Base-by-base conservation (phyloP, 2,329 filamentous ascomycete genomes). In the Verticillium longisporum region DNA sequence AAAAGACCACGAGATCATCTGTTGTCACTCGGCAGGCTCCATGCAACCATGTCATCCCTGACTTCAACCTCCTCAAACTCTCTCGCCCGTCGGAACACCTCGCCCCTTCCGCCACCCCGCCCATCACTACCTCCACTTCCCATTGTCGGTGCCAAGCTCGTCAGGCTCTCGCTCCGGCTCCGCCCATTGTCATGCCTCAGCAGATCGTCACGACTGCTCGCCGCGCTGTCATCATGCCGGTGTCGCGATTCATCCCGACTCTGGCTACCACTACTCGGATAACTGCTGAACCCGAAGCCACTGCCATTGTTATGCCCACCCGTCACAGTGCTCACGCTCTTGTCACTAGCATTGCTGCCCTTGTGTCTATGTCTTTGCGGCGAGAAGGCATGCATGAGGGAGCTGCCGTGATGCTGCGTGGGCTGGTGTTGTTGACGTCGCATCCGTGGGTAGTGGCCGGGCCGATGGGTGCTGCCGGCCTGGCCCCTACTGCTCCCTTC, bases 1-100 rank as follows among this genome's bases (percentile, higher is more conserved):
- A 55, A 21, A 33, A 10, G 31, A 14, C 26, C 14, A n/a, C 4
- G 9, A 26, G 37, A n/a, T 57, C 56, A 59, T 3, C 63, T 61
- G 21, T 70, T 78, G 74, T 73, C 78, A 72, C 74, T 81, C 62
- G 83, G 83, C 60, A 88, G 66, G 60, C 75, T 78, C 87, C 87
- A 89, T 13, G 86, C 85, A 32, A 88, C 76, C 65, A 92, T 76
- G 72, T 93, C 87, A 53, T 92, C 89, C 54, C 90, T 79, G 36
- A 90, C 78, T 60, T 90, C 87, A 70, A 86, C 85, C 72, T 93
- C 90, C 63, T 85, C 83, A 53, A 91, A 76, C 73, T 91, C 88
- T 63, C 76, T 76, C 14, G 76, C 75, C 36, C 74, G 74, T 64
- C 77, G 78, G 63, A 78, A 73, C 62, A 76, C 73, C 62, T 72